Evolutionary conservation across 1,139 yeast species (phyloP), one percentile per base, ranked within the genome.

Genomic region (Blastobotrys serpentis): DNA sequence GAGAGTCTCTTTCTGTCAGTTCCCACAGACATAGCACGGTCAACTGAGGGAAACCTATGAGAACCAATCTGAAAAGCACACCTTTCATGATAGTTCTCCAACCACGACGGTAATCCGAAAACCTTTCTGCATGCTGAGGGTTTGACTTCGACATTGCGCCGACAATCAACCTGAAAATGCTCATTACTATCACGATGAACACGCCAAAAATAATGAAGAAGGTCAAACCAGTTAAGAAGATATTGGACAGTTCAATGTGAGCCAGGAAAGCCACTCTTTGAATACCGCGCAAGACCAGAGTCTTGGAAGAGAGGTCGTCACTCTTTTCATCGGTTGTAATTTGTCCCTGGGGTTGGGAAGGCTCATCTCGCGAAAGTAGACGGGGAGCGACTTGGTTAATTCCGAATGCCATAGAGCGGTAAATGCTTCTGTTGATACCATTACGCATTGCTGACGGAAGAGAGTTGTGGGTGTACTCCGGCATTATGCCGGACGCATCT

Each of bases 251-350:
- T 69, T 92, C 98, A 59, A 92, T 89, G 36, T 79, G 78, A 7
- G 96, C 88, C 57, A 84, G 72, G 65, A 75, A 92, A 0, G 97
- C 83, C 6, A 90, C 96, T 69, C 98, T 82, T 68, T 88, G 89
- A 56, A 94, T 83, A 56, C 98, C 98, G 65, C 96, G 79, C 48
- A 92, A 72, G 33, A 90, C 84, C 62, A 90, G 74, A 44, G 88
- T 86, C 62, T 84, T 84, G 11, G 85, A 73, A 0, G 81, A 63
- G 43, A 78, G 61, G 51, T 74, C 66, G 3, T 75, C 65, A 52
- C 81, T 78, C 55, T 79, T 77, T 66, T 89, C 96, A 65, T 86
- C 71, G 2, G 88, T 81, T 26, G 95, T 84, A 1, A 77, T 61
- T 64, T 56, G 78, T 81, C 50, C 76, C 66, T 11, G 11, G 19